These are phyloP conservation scores for Eimeria praecox DNA, from an alignment of 169 alveolate species.

Conservation along the genomic window DNA sequence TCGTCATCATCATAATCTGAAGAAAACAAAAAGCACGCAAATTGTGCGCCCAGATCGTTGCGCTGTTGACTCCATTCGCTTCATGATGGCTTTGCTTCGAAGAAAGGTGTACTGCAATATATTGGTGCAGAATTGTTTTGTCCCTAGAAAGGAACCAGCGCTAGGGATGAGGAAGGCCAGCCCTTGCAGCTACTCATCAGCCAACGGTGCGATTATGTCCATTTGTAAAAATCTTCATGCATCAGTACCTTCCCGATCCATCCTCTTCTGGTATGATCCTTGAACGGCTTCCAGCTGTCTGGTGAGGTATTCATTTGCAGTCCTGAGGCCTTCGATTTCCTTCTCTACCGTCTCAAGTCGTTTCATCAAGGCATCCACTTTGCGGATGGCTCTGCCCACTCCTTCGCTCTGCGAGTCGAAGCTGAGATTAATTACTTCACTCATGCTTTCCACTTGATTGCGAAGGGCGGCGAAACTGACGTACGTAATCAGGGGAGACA, in stretches of 20 bases:
- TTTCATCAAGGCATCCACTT: conserved; percentile 50
- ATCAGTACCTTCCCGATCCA: conserved; percentile 6
- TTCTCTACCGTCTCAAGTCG: conserved; percentile 36
- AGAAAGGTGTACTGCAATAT: neutral
- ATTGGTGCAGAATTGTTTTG: neutral
- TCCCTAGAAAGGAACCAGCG: neutral
- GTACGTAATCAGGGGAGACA: conserved; percentile 70
- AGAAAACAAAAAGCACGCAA: neutral
- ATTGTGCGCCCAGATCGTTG: neutral
- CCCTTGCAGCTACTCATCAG: neutral
- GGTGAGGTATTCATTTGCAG: conserved; percentile 49
- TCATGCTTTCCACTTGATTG: conserved; percentile 72
- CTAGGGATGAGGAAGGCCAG: neutral
- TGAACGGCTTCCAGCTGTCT: conserved; percentile 43
- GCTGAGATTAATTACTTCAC: conserved; percentile 58
- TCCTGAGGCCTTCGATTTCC: conserved; percentile 58
- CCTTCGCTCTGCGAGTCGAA: conserved; percentile 67
- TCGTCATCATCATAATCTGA: conserved; percentile 7
- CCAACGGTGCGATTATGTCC: neutral
- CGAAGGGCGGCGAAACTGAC: conserved; percentile 78
- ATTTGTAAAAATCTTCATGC: neutral
- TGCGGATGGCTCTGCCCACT: conserved; percentile 61
- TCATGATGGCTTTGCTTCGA: neutral
- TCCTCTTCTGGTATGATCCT: neutral
- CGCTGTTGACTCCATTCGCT: neutral